Base-by-base conservation (phyloP, 257 asterid species). In the Nicotiana attenuata region DNA sequence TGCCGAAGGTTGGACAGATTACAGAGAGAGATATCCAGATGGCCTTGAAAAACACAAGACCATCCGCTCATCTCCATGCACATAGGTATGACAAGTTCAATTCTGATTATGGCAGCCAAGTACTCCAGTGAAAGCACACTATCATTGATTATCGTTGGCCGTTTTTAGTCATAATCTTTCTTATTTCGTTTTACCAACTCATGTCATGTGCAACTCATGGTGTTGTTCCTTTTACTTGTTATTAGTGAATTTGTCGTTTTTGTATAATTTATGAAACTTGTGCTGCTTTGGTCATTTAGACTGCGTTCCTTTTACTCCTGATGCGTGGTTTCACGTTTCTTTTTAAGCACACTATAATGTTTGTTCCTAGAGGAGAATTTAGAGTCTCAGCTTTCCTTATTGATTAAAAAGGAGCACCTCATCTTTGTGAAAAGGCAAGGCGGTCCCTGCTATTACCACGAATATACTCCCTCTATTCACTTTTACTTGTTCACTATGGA, bases 11-110 rank as follows among this genome's bases (percentile, higher is more conserved):
- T 69, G 98, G 98, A 78, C 94, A 95, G n/a, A 92, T 93, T 28
- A 90, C 90, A 2, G 92, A 87, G 55, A 85, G 65, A 33, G 99
- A 95, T 81, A 75, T 93, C 31, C 96, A 91, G 90, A 86, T 87
- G 75, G 98, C 98, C 45, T 75, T 95, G 90, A 95, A 86, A 89
- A 95, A 95, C 91, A 92, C 99, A 16, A 85, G 98, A 68, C 98
- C 99, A 77, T 95, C 98, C 0, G 98, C 99, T 35, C 98, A 91
- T 85, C 99, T 95, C 86, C 91, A 69, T 80, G 97, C 99, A 0
- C 93, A 89, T 82, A 97, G 98, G 33, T 95, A 95, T 17, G 93
- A 91, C 26, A 90, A 90, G 87, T 95, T 95, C 33, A 95, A 95
- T 17, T 86, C 86, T 5, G 98, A 95, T 85, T 95, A 95, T 82